Base-by-base conservation (phyloP, 305 asterid species). In the Solanum hybrid region DNA sequence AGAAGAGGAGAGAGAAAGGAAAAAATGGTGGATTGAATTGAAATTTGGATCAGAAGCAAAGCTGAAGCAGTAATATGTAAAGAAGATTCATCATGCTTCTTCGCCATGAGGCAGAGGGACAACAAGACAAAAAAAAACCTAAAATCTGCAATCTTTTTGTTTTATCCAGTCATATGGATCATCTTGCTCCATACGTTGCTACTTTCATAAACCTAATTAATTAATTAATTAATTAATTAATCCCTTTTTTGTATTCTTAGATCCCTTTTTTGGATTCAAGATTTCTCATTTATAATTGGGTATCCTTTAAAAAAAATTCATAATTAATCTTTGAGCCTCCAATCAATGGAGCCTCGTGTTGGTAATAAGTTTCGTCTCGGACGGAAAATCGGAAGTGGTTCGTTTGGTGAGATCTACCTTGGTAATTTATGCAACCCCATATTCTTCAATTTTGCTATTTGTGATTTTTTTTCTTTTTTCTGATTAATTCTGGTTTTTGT, bases 371-470 rank as follows among this genome's bases (percentile, higher is more conserved):
- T 94, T 91, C 97, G 97, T 77, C 88, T 97, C 65, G 99, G 99
- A 78, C 95, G 99, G 92, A 97, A 97, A 93, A 97, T 97, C 80
- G 99, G 99, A 73, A 95, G 97, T 91, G 99, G 99, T 87, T 97
- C 99, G 9, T 97, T 97, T 90, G 99, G 98, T 80, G 97, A 97
- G 95, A 97, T 97, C 95, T 94, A 96, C 90, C 94, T 95, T 36
- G 99, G 99, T 94, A 87, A 20, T 87, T 86, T 77, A 33, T 39
- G 29, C 45, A 34, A 86, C 70, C 10, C 57, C 89, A 70, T 73
- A 31, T 31, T 24, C 51, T 31, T 31, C 79, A 8, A 57, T 75
- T 90, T 90, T 39, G 27, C 73, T 73, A 38, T 31, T 57, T 90
- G 11, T 70, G 37, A 37, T n/a, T 38, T 81, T 6, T 32, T 45